phyloP scores from a whole-genome alignment of 2,329 filamentous ascomycete genomes.

The Leptographium radiaticola region DNA sequence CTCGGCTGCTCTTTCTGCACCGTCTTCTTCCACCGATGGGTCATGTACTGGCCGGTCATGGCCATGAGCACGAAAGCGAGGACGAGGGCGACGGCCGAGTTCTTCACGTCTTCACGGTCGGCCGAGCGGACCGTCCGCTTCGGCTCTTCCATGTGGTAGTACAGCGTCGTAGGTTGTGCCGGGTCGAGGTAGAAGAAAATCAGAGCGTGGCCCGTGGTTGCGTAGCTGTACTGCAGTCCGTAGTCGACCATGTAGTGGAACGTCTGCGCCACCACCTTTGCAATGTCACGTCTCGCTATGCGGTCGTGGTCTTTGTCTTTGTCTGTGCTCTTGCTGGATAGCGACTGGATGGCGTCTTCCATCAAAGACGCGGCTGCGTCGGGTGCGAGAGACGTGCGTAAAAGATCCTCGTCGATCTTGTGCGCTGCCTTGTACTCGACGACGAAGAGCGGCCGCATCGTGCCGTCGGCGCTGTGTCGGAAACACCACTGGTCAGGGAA shows the following conservation, averaged over 20 bases:
- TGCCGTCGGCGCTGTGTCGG: background rate
- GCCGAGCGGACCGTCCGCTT: background rate
- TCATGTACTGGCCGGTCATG: conserved; percentile 2
- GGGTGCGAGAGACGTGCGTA: background rate
- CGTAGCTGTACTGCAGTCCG: conserved; percentile 5
- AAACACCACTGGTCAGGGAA: conserved; percentile 6
- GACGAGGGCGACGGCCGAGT: conserved; percentile 2
- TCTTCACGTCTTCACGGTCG: background rate
- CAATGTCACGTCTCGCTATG: background rate
- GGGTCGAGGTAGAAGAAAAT: conserved; percentile 2
- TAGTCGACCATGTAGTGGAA: conserved; percentile 7
- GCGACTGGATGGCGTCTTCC: background rate
- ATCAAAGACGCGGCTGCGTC: background rate
- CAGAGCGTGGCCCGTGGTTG: conserved; percentile 2
- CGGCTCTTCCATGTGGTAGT: conserved; percentile 5
- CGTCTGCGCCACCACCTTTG: conserved; percentile 1
- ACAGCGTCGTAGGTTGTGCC: background rate
- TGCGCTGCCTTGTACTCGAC: conserved; percentile 7
- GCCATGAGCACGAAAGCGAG: conserved; percentile 1
- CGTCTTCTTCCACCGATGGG: conserved; percentile 2
- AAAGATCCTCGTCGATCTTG: conserved; percentile 1
- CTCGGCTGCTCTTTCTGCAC: background rate
- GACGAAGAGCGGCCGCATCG: conserved; percentile 4
- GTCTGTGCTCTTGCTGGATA: background rate
- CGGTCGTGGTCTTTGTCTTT: background rate